Evolutionary conservation across 2,329 filamentous ascomycete genomes (phyloP).

Genomic region (Hortaea werneckii): DNA sequence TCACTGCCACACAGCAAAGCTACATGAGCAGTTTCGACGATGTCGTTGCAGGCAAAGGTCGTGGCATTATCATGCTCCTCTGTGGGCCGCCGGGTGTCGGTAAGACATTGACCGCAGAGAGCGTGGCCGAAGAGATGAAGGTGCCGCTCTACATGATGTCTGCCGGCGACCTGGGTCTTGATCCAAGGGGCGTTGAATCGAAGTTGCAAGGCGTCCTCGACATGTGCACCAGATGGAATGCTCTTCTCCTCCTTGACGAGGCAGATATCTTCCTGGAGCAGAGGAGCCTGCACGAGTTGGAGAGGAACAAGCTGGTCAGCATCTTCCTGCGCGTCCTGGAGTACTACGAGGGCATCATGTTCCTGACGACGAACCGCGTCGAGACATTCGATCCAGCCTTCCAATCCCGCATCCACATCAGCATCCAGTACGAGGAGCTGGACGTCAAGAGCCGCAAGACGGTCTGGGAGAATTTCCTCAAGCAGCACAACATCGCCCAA

Average conservation of each 20-base stretch:
- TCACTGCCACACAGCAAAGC: slow-evolving; percentile 22
- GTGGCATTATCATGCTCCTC: slow-evolving; percentile 26
- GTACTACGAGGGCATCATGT: slow-evolving; percentile 34
- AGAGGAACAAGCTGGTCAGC: slow-evolving; percentile 64
- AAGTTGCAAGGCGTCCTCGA: slow-evolving; percentile 52
- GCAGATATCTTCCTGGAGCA: slow-evolving; percentile 76
- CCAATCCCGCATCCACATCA: slow-evolving; percentile 28
- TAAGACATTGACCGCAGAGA: slow-evolving; percentile 34
- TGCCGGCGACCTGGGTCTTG: slow-evolving; percentile 24
- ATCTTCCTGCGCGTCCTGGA: slow-evolving; percentile 30
- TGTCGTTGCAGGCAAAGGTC: slow-evolving; percentile 28
- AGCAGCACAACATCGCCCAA: slow-evolving; percentile 17
- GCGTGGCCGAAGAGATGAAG: slow-evolving; percentile 25
- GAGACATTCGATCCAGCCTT: slow-evolving; percentile 32
- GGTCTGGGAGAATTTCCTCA: slow-evolving; percentile 38
- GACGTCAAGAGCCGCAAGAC: slow-evolving; percentile 21
- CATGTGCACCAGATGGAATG: slow-evolving; percentile 78
- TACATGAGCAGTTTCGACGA: slow-evolving; percentile 20
- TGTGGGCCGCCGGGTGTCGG: slow-evolving; percentile 21
- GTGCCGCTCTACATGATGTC: slow-evolving; percentile 34
- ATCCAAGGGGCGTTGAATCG: slow-evolving; percentile 37
- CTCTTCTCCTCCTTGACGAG: slow-evolving; percentile 75
- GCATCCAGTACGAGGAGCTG: slow-evolving; percentile 19
- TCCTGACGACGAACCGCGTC: slow-evolving; percentile 33
- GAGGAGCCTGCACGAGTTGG: slow-evolving; percentile 68